Base-by-base conservation (phyloP, 306 rosid genomes). In the Betula pendula region DNA sequence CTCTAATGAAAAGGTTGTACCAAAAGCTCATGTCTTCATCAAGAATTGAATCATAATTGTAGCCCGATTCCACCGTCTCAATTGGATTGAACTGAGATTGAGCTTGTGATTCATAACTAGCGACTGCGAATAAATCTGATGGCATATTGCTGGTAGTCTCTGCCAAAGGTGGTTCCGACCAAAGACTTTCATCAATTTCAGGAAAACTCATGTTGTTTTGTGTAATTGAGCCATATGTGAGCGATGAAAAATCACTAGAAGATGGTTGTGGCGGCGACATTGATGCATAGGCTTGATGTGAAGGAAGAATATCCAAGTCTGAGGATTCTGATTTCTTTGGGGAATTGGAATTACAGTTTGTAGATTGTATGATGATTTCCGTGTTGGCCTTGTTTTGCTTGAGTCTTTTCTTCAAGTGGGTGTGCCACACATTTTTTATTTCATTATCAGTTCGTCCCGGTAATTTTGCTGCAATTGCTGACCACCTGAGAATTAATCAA, bases 391-490 rank as follows among this genome's bases (percentile, higher is more conserved):
- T 44, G 12, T 55, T 66, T 35, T 82, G 52, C 80, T 84, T 82
- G 9, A 80, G 78, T 73, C 86, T 86, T 89, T 96, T 96, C 90
- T 92, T 96, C 90, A 96, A 88, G 80, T 92, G 91, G 17, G 99
- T 92, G 78, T 92, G 99, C 99, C 99, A 96, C 19, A 95, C 97
- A 77, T 92, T 95, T 81, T 95, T 95, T 17, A 95, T 90, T 80
- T 92, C 98, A 10, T 95, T 96, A 74, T 96, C 99, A 0, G 98
- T 92, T 81, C 99, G 82, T 16, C 99, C 99, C 2, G 98, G 96
- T 72, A 96, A 84, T 59, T 83, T 84, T 9, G 97, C 96, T 27
- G 99, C 99, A 40, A 96, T 96, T 65, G 97, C 92, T 35, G 99
- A 92, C 99, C 99, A 96, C 78, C 99, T 96, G 83, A 63, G 83